Evolutionary conservation across 768 basidiomycete genomes (phyloP).

Genomic region (Leccinum boreale): DNA sequence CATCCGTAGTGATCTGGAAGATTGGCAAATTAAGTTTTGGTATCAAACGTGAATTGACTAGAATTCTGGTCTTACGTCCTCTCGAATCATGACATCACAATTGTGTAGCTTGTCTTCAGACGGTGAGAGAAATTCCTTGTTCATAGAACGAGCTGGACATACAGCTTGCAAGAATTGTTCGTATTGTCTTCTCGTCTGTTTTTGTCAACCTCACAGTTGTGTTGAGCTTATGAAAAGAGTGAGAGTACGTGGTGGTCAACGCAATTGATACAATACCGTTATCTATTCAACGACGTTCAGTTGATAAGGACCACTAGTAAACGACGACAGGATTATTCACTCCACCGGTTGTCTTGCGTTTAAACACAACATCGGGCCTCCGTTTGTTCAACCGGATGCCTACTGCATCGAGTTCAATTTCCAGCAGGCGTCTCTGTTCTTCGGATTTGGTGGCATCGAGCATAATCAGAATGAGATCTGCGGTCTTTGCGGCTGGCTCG

Average conservation of each 20-base stretch:
- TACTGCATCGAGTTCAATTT: slow-evolving; percentile 93
- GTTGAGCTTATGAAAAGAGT: slow-evolving; percentile 53
- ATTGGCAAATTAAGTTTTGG: background rate
- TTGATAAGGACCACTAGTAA: background rate
- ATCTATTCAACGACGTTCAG: slow-evolving; percentile 45
- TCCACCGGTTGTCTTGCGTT: slow-evolving; percentile 88
- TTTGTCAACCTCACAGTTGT: slow-evolving; percentile 90
- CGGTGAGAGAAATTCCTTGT: slow-evolving; percentile 6
- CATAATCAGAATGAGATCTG: slow-evolving; percentile 92
- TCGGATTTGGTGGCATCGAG: slow-evolving; percentile 91
- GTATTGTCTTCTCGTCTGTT: slow-evolving; percentile 93
- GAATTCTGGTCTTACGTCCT: slow-evolving; percentile 66
- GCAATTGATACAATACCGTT: slow-evolving; percentile 44
- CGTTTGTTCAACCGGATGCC: slow-evolving; percentile 91
- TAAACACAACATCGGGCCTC: slow-evolving; percentile 94
- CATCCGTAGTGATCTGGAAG: slow-evolving; percentile 83
- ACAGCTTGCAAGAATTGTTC: slow-evolving; percentile 90
- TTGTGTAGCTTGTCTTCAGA: slow-evolving; percentile 79
- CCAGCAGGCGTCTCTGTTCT: slow-evolving; percentile 84
- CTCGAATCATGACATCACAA: slow-evolving; percentile 97
- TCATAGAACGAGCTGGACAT: slow-evolving; percentile 24
- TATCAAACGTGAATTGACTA: slow-evolving; percentile 3
- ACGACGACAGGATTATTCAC: slow-evolving; percentile 42
- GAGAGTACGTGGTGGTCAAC: background rate
- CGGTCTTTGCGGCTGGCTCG: slow-evolving; percentile 71